A percentile compares a stretch with the other conserved stretches of the same genome.
Conservation (phyloP, 352 stramenopile genomes). For the Phytophthora foliorum region DNA sequence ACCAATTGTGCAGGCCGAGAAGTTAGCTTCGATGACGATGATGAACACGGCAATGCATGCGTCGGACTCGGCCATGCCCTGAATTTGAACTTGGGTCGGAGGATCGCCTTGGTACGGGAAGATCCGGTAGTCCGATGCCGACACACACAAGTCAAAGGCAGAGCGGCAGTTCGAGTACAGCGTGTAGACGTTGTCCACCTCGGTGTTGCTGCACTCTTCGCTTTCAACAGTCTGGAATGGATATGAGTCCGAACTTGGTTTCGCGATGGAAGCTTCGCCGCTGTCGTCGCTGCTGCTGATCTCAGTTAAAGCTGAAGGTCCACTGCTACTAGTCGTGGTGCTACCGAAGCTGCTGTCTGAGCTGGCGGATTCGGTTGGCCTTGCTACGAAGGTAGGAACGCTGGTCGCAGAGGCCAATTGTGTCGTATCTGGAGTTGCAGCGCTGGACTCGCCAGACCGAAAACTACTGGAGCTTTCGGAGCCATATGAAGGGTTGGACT, state of each 20-base stretch:
- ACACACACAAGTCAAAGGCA: constrained; percentile 68
- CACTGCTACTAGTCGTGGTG: constrained; percentile 1
- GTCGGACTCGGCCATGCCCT: constrained; percentile 55
- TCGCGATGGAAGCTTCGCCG: constrained; percentile 32
- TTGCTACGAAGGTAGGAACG: background rate
- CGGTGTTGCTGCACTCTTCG: constrained; percentile 44
- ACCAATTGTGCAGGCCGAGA: constrained; percentile 62
- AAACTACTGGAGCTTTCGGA: background rate
- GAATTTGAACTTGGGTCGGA: constrained; percentile 59
- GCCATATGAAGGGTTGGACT: background rate
- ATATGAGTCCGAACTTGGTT: constrained; percentile 50
- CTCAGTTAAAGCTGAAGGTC: background rate
- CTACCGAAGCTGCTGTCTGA: background rate
- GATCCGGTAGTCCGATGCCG: constrained; percentile 65
- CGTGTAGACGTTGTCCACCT: constrained; percentile 55
- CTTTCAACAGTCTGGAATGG: constrained; percentile 58
- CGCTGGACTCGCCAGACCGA: constrained; percentile 11
- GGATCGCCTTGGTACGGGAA: constrained; percentile 64
- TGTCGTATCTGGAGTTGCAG: constrained; percentile 2
- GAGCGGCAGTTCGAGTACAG: constrained; percentile 70
- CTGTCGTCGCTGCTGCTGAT: constrained; percentile 7
- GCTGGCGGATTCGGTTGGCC: background rate
- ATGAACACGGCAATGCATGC: constrained; percentile 69
- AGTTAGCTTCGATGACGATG: constrained; percentile 55
- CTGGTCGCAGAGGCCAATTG: constrained; percentile 4